A percentile compares a stretch with the other conserved stretches of the same genome.
These are phyloP conservation scores for Coniochaeta ligniaria DNA, from an alignment of 2,329 filamentous ascomycete species.

Conservation along the genomic window DNA sequence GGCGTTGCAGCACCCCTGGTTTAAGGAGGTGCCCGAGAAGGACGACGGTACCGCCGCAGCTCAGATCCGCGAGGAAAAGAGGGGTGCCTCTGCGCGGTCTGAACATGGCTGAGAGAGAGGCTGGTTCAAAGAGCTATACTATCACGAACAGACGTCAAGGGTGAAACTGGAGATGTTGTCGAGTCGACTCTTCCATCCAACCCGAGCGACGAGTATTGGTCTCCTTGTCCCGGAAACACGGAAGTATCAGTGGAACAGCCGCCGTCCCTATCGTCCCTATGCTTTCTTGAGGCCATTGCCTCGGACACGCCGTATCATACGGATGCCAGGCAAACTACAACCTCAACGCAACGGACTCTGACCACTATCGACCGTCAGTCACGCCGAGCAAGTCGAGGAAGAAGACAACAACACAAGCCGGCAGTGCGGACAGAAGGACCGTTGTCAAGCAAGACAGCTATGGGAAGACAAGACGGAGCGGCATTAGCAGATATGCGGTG, in stretches of 20 bases:
- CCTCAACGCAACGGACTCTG: neutral
- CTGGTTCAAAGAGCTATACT: neutral
- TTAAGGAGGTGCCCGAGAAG: conserved; percentile 53
- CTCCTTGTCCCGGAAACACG: neutral
- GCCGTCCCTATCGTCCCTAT: neutral
- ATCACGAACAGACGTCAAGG: neutral
- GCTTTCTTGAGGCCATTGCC: neutral
- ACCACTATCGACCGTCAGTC: neutral
- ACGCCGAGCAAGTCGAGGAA: neutral
- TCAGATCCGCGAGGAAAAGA: conserved; percentile 48
- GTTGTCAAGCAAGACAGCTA: neutral
- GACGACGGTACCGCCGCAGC: conserved; percentile 64
- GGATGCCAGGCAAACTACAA: neutral
- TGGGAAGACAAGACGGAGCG: neutral
- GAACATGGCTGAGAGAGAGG: neutral
- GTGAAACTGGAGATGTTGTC: neutral
- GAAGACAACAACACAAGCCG: neutral
- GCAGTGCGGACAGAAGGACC: neutral
- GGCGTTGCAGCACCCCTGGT: conserved; percentile 61
- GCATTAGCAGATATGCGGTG: neutral
- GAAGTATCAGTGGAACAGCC: neutral
- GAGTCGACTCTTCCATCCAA: neutral
- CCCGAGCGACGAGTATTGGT: neutral
- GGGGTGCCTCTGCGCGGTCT: neutral
- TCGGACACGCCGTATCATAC: neutral